Conservation (phyloP, 1,139 yeast genomes). For the Sugiyamaella novakii region DNA sequence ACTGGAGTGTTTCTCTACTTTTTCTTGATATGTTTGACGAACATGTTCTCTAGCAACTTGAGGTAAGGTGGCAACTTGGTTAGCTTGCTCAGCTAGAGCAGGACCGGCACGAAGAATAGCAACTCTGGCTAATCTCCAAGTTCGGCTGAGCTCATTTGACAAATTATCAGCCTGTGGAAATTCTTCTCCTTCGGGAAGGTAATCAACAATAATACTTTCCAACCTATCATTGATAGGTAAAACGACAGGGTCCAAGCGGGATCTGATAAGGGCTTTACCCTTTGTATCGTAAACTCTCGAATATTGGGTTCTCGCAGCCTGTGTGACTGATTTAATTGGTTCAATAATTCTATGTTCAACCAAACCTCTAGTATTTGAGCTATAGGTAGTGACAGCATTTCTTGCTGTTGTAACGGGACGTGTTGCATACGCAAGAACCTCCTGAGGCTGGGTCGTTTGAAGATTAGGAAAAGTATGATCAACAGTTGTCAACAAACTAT, state of each 20-base stretch:
- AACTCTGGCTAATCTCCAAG: conserved; percentile 38
- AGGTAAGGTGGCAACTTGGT: conserved; percentile 32
- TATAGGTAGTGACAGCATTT: conserved; percentile 34
- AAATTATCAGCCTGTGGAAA: conserved; percentile 42
- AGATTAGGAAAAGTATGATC: conserved; percentile 43
- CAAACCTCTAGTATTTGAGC: conserved; percentile 37
- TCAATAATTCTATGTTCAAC: conserved; percentile 37
- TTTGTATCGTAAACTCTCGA: conserved; percentile 51
- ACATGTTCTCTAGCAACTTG: conserved; percentile 34
- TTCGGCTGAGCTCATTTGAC: conserved; percentile 39
- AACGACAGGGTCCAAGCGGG: conserved; percentile 63
- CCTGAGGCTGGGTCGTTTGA: conserved; percentile 42
- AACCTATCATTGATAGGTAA: conserved; percentile 60
- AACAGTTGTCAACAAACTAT: conserved; percentile 38
- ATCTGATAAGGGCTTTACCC: conserved; percentile 62
- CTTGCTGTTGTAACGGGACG: conserved; percentile 40
- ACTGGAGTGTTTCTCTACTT: conserved; percentile 32
- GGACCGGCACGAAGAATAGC: conserved; percentile 43
- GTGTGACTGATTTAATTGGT: conserved; percentile 40
- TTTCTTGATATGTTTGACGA: conserved; percentile 35
- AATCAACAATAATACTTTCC: conserved; percentile 49
- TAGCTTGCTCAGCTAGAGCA: conserved; percentile 35
- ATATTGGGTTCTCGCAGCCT: conserved; percentile 39
- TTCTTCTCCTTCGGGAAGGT: conserved; percentile 53
- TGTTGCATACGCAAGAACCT: conserved; percentile 39